Evolutionary conservation across 1,139 yeast species (phyloP), one percentile per base, ranked within the genome.

Genomic region (Pichia norvegensis): DNA sequence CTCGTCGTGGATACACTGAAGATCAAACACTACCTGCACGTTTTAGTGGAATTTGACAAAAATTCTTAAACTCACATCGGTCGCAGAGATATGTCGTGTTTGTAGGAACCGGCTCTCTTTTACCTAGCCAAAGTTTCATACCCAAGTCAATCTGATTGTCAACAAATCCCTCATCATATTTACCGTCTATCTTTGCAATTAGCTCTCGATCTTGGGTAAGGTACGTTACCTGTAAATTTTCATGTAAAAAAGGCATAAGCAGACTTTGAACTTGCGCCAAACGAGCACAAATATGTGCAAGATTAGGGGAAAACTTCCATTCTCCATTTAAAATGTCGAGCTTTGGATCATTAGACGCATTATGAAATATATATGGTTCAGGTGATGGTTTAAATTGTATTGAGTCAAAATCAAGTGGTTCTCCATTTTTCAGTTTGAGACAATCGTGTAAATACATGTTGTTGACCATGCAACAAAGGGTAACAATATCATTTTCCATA

Each of bases 301-400:
- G 57, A 0, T 87, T 81, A 17, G 79, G 69, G 1, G 84, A 78
- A 2, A 47, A 63, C 43, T 62, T 56, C 88, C 88, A 81, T 2
- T 54, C 46, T 3, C 53, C 59, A 17, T 36, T 20, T 5, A 52
- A 37, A 2, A 33, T 25, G 23, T 46, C 40, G 69, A 57, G 5
- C 38, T 36, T 20, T 40, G 43, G 35, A 41, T 41, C 29, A 43
- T 52, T 36, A 5, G 40, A 29, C 48, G 55, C 25, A 49, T 47
- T 33, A 16, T 27, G 10, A 41, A 31, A 40, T 22, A 38, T 27
- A 13, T 41, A 20, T n/a, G 41, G 31, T 4, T 13, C 36, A 16
- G 37, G 8, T 27, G 9, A 13, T 17, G 46, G 46, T 5, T 23
- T 29, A 5, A 37, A 27, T 10, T 14, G 16, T 9, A 36, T 40